These are phyloP conservation scores for Solanum dulcamara DNA, from an alignment of 257 asterid genomes.

Conservation along the genomic window DNA sequence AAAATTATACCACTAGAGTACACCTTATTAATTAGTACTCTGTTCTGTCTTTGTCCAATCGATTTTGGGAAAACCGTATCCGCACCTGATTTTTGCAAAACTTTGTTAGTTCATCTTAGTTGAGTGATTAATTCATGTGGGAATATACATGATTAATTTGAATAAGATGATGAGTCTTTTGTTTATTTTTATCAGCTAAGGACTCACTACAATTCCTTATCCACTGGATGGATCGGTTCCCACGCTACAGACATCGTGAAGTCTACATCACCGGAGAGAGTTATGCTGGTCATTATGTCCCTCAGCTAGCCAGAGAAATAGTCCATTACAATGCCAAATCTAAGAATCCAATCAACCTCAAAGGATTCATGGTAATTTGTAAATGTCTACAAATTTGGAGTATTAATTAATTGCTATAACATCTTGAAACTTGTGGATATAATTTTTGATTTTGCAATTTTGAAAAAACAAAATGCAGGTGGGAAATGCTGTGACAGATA, in stretches of 20 bases:
- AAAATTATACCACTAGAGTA: neutral
- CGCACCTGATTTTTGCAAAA: neutral
- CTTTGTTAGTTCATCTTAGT: neutral
- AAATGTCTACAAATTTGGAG: neutral
- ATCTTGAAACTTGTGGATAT: neutral
- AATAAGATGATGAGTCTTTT: neutral
- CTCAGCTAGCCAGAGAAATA: slow-evolving; percentile 70
- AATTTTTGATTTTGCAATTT: neutral
- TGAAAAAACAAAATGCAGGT: slow-evolving; percentile 30
- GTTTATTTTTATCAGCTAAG: slow-evolving; percentile 33
- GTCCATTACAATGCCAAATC: slow-evolving; percentile 40
- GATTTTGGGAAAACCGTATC: neutral
- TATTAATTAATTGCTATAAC: neutral
- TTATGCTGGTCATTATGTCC: slow-evolving; percentile 93
- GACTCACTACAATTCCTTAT: slow-evolving; percentile 72
- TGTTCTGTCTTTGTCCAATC: neutral
- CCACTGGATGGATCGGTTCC: slow-evolving; percentile 78
- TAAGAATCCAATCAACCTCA: slow-evolving; percentile 44
- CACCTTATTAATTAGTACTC: neutral
- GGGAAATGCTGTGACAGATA: slow-evolving; percentile 93
- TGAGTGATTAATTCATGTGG: neutral
- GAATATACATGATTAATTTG: neutral
- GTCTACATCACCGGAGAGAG: slow-evolving; percentile 81
- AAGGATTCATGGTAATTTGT: slow-evolving; percentile 75
- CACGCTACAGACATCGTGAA: slow-evolving; percentile 59